Percentiles rank a stretch among this genome's conserved stretches.
Conservation (phyloP, 139 green algal species). For the Chlamydomonas sp. region DNA sequence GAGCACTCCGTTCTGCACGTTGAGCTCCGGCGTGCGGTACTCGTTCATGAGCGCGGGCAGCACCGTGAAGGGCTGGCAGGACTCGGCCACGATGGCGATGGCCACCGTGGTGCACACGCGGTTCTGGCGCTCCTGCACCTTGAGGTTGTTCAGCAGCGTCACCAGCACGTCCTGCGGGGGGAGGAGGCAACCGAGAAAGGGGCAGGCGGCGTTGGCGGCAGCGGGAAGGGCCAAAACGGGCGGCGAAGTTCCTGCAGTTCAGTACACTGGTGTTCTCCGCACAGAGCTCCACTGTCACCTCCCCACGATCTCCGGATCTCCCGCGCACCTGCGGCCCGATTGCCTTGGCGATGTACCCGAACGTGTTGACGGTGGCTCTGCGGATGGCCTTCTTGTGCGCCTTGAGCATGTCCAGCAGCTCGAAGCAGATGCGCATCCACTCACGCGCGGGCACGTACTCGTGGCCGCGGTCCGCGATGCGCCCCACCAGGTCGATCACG, state of each 20-base stretch:
- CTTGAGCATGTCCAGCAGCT: constrained; percentile 99
- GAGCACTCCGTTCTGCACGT: constrained; percentile 99
- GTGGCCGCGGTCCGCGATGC: constrained; percentile 95
- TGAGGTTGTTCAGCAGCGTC: constrained; percentile 99
- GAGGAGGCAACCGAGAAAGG: neutral
- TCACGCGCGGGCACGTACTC: constrained; percentile 98
- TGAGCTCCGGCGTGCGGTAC: constrained; percentile 97
- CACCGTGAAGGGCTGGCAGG: constrained; percentile 99
- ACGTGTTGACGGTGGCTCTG: constrained; percentile 98
- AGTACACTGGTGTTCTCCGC: too few relatives aligned
- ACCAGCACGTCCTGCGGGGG: constrained; percentile 94
- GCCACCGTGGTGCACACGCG: constrained; percentile 99
- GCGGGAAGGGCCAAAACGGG: neutral
- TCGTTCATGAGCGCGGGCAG: constrained; percentile 99
- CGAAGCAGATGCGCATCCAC: constrained; percentile 99
- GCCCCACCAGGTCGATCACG: constrained; percentile 97
- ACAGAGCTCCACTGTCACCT: neutral
- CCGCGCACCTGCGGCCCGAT: constrained; percentile 83
- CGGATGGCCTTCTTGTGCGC: constrained; percentile 96
- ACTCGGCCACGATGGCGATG: constrained; percentile 99
- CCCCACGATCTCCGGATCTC: neutral
- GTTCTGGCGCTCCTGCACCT: constrained; percentile 99
- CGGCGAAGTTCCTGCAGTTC: too few relatives aligned
- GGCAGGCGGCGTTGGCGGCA: neutral
- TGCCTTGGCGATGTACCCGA: constrained; percentile 99